A percentile compares a stretch with the other conserved stretches of the same genome.
Conservation (phyloP, 371 early-diverging fungal genomes). For the Actinomortierella ambigua region DNA sequence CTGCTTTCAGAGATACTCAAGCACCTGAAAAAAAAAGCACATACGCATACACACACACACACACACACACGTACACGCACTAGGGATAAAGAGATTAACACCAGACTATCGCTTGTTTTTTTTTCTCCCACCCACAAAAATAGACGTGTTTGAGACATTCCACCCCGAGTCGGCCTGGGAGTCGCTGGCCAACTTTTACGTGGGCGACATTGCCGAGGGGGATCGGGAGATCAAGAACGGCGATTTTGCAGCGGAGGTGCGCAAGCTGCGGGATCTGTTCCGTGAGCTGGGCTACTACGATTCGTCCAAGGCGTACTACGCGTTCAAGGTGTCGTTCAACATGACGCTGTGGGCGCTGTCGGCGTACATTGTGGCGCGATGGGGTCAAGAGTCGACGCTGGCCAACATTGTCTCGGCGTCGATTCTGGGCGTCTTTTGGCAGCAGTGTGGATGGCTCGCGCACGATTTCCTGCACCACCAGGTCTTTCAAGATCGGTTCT, state of each 20-base stretch:
- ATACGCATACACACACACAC: background rate
- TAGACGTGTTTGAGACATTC: slow-evolving; percentile 88
- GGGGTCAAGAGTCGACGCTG: slow-evolving; percentile 57
- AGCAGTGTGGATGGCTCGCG: slow-evolving; percentile 89
- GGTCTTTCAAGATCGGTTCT: slow-evolving; percentile 70
- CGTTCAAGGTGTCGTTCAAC: slow-evolving; percentile 65
- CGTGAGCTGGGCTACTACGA: slow-evolving; percentile 69
- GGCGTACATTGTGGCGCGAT: slow-evolving; percentile 56
- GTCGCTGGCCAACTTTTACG: slow-evolving; percentile 79
- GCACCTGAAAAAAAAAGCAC: background rate
- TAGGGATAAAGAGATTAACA: too few relatives aligned
- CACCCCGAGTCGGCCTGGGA: slow-evolving; percentile 75
- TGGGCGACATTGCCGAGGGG: slow-evolving; percentile 68
- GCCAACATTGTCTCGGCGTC: slow-evolving; percentile 56
- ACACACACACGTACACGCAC: too few relatives aligned
- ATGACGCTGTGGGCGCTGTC: slow-evolving; percentile 58
- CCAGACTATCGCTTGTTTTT: background rate
- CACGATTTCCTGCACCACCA: slow-evolving; percentile 91
- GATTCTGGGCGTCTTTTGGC: slow-evolving; percentile 81
- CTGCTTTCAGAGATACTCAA: background rate
- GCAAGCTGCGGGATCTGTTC: slow-evolving; percentile 65
- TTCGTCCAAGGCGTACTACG: slow-evolving; percentile 72
- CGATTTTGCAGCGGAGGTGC: slow-evolving; percentile 57
- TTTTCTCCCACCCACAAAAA: background rate
- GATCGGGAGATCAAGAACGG: slow-evolving; percentile 48